Percentiles rank a stretch among this genome's conserved stretches.
These are phyloP conservation scores for Ustilago shanxiensis DNA, from an alignment of 1,284 basidiomycete genomes.

Conservation along the genomic window DNA sequence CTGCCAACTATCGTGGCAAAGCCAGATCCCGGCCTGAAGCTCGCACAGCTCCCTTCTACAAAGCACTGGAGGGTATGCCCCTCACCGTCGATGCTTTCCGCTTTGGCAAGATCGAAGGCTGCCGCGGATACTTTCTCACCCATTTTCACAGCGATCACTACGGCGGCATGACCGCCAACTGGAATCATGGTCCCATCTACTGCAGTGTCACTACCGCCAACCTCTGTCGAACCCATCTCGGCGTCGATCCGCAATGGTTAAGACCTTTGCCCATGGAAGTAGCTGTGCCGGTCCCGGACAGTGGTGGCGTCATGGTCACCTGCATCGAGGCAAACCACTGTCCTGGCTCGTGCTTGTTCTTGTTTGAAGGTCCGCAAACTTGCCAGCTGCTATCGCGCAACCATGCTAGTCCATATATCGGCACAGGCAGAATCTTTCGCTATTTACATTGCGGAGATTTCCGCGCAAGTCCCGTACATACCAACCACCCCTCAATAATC, in stretches of 20 bases:
- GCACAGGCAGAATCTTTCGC: conserved; percentile 76
- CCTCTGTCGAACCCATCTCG: conserved; percentile 87
- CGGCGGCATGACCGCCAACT: conserved; percentile 74
- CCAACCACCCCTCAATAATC: conserved; percentile 56
- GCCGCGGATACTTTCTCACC: conserved; percentile 87
- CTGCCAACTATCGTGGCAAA: conserved; percentile 49
- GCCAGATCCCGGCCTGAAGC: conserved; percentile 37
- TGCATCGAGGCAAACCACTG: conserved; percentile 96
- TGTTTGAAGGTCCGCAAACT: conserved; percentile 92
- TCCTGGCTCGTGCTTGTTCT: conserved; percentile 91
- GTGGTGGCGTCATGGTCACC: conserved; percentile 88
- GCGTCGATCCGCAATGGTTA: conserved; percentile 88
- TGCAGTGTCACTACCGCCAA: conserved; percentile 88
- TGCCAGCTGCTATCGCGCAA: conserved; percentile 75
- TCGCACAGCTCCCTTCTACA: conserved; percentile 64
- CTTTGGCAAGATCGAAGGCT: conserved; percentile 88
- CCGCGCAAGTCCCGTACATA: conserved; percentile 69
- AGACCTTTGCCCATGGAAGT: conserved; percentile 85
- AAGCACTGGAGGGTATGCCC: conserved; percentile 91
- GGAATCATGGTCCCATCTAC: conserved; percentile 93
- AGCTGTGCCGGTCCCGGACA: conserved; percentile 81
- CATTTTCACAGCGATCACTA: conserved; percentile 73
- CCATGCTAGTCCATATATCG: conserved; percentile 42
- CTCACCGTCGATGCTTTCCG: conserved; percentile 95
- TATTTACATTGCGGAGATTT: conserved; percentile 95